Conservation (phyloP, 1,139 yeast genomes). For the Meyerozyma guilliermondii region DNA sequence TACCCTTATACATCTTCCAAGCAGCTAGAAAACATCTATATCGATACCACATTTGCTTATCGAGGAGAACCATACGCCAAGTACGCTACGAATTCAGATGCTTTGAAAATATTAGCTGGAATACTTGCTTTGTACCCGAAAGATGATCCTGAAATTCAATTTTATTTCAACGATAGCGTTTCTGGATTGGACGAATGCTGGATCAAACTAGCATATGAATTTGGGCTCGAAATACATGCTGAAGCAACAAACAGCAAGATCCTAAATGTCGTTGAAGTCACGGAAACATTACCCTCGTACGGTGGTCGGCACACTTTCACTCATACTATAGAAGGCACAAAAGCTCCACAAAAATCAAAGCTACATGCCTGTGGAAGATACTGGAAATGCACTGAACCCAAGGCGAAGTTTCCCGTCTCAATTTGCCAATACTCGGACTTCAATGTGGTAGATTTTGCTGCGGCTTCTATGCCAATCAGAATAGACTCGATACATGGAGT, state of each 20-base stretch:
- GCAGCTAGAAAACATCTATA: conserved; percentile 41
- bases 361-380: conserved; percentile 28
- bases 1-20: conserved; percentile 39
- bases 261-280: background rate
- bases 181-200: conserved; percentile 58
- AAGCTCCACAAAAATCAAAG: background rate
- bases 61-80: conserved; percentile 47
- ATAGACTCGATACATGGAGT: conserved; percentile 12
- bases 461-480: conserved; percentile 22
- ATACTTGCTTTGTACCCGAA: conserved; percentile 39
- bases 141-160: conserved; percentile 33
- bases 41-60: conserved; percentile 54
- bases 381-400: conserved; percentile 6
- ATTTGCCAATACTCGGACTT: conserved; percentile 39
- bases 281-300: background rate
- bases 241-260: background rate
- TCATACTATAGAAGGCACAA: background rate
- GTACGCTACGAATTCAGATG: conserved; percentile 38
- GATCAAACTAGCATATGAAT: conserved; percentile 27
- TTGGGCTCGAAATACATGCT: background rate
- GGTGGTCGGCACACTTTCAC: background rate
- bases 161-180: conserved; percentile 36
- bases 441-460: conserved; percentile 31
- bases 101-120: conserved; percentile 29
- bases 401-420: conserved; percentile 13